Conservation (phyloP, 1,139 yeast species). For the Taphrina populina region DNA sequence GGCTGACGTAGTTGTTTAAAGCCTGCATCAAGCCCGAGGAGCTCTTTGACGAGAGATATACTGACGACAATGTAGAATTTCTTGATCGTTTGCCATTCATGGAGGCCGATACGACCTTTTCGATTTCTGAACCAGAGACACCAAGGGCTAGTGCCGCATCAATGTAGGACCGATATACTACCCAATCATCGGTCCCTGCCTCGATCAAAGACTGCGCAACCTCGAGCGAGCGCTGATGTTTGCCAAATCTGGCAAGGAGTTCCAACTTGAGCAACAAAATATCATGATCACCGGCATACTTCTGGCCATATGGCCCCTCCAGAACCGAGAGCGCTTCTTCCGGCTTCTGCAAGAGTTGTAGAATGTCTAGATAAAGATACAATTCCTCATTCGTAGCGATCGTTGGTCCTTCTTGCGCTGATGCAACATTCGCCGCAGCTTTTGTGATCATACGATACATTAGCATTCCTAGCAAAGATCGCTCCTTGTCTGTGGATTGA, state of each 20-base stretch:
- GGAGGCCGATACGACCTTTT: too few relatives aligned
- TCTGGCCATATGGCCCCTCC: constrained; percentile 1
- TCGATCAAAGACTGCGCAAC: constrained; percentile 3
- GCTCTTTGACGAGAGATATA: background rate
- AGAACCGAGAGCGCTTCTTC: constrained; percentile 19
- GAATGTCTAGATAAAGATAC: constrained; percentile 34
- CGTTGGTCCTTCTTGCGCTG: background rate
- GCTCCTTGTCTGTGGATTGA: constrained; percentile 6
- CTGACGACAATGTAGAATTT: constrained; percentile 3
- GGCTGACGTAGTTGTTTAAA: constrained; percentile 50
- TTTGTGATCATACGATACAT: constrained; percentile 24
- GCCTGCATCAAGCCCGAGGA: constrained; percentile 38
- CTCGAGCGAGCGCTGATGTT: constrained; percentile 11
- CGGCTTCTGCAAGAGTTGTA: constrained; percentile 12
- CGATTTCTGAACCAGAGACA: background rate
- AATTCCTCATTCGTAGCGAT: constrained; percentile 30
- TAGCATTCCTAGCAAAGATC: constrained; percentile 20
- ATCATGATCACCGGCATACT: constrained; percentile 26
- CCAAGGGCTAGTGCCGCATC: background rate
- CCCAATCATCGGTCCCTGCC: constrained; percentile 35
- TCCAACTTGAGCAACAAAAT: constrained; percentile 20
- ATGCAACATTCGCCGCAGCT: constrained; percentile 1
- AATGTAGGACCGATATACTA: constrained; percentile 14
- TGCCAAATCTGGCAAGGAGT: constrained; percentile 18
- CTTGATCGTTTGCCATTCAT: background rate